Evolutionary conservation across 2,329 filamentous ascomycete genomes (phyloP), one percentile per base, ranked within the genome.

Genomic region (Trichoderma sp.): DNA sequence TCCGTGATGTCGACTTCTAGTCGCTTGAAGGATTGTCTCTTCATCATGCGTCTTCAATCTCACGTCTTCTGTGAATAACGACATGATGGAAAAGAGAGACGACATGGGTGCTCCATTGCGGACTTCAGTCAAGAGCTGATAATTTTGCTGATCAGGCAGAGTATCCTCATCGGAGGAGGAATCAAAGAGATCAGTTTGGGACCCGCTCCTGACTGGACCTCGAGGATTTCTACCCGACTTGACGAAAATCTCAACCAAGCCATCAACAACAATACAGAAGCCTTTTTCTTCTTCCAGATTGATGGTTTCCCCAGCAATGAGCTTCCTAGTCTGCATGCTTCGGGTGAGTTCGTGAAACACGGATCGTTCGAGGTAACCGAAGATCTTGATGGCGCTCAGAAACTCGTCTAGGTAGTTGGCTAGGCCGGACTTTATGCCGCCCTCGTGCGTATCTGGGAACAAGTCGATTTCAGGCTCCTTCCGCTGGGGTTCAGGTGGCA

Each of bases 31-130:
- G 2, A 73, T 65, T 3, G 76, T 71, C 0, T 80, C 76, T n/a
- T 90, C 86, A 5, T 92, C 89, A n/a, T 90, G 88, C 1, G 90
- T 87, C 25, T 89, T 87, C 37, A 99, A 82, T 71, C 92, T 91
- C 64, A 99, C 89, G 74, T 97, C 94, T 77, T 99, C 95, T 3
- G 95, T 99, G 76, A 99, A 99, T 0, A 99, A 83, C 2, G 94
- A 97, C 80, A 99, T 88, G 72, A 99, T 97, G 1, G 95, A 98
- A 78, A 99, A 99, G 2, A 99, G 81, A 0, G 95, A 99, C 5
- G 95, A 99, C 94, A 99, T 97, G 1, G 96, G 94, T 1, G 95
- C 94, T 15, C 95, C 95, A 74, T 99, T 99, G 75, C 95, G 96
- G 64, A 99, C 94, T 79, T 99, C 96, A 0, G 95, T 99, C 64